Percentiles rank a stretch among this genome's conserved stretches.
phyloP scores from a whole-genome alignment of 1,139 yeast genomes.

The Geotrichum siamense region DNA sequence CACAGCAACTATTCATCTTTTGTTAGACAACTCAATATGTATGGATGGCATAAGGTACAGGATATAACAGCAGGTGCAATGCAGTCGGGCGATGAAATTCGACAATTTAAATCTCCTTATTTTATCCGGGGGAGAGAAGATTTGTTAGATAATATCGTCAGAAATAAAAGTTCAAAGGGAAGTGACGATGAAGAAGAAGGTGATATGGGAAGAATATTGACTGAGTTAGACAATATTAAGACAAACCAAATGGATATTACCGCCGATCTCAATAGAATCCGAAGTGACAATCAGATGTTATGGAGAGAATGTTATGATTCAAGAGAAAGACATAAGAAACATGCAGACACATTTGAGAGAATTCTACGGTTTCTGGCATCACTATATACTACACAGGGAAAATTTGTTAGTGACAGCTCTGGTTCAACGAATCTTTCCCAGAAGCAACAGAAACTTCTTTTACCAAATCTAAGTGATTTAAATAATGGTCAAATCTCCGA shows the following conservation, averaged over 20 bases:
- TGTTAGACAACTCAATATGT: slow-evolving; percentile 93
- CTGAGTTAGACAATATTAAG: slow-evolving; percentile 70
- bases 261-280: slow-evolving; percentile 73
- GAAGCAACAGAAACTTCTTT: slow-evolving; percentile 18
- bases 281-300: slow-evolving; percentile 79
- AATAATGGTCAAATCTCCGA: slow-evolving; percentile 14
- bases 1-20: slow-evolving; percentile 92
- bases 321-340: slow-evolving; percentile 77
- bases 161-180: slow-evolving; percentile 42
- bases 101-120: slow-evolving; percentile 73
- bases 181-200: slow-evolving; percentile 40
- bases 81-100: slow-evolving; percentile 49
- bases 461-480: slow-evolving; percentile 23
- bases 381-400: slow-evolving; percentile 51
- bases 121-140: slow-evolving; percentile 66
- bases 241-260: slow-evolving; percentile 72
- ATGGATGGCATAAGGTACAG: slow-evolving; percentile 95
- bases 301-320: slow-evolving; percentile 87
- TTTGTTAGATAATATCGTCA: slow-evolving; percentile 65
- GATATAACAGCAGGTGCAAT: slow-evolving; percentile 66
- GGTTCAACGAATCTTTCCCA: slow-evolving; percentile 6
- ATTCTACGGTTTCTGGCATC: slow-evolving; percentile 82
- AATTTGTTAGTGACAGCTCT: slow-evolving; percentile 30
- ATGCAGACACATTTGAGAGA: slow-evolving; percentile 80
- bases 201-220: slow-evolving; percentile 52